phyloP scores from a whole-genome alignment of 257 asterid genomes.

The Lycium ferocissimum region DNA sequence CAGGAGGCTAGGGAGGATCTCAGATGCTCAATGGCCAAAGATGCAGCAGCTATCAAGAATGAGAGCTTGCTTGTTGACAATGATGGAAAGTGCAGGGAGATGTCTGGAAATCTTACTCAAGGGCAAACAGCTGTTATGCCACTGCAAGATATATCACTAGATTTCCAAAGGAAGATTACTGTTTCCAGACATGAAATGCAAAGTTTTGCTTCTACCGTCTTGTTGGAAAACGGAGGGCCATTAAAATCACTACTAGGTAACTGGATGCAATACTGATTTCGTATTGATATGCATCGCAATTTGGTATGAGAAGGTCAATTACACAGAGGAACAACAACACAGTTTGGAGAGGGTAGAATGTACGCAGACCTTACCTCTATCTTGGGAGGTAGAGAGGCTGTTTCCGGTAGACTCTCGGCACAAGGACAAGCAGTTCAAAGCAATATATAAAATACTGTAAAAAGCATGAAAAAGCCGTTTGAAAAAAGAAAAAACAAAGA shows the following conservation, averaged over 20 bases:
- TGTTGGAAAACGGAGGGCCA: slow-evolving; percentile 45
- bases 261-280: slow-evolving; percentile 33
- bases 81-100: slow-evolving; percentile 42
- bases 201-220: slow-evolving; percentile 44
- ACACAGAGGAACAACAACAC: neutral
- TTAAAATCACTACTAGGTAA: slow-evolving; percentile 62
- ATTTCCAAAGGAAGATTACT: slow-evolving; percentile 85
- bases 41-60: slow-evolving; percentile 74
- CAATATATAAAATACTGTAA: too few relatives aligned
- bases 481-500: too few relatives aligned
- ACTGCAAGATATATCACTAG: slow-evolving; percentile 50
- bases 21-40: slow-evolving; percentile 90
- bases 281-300: slow-evolving; percentile 13
- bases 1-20: slow-evolving; percentile 86
- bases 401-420: too few relatives aligned
- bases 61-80: slow-evolving; percentile 59
- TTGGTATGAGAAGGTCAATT: slow-evolving; percentile 20
- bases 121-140: slow-evolving; percentile 39
- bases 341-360: too few relatives aligned
- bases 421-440: too few relatives aligned
- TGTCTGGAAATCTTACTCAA: slow-evolving; percentile 41
- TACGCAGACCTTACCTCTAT: too few relatives aligned
- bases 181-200: slow-evolving; percentile 66
- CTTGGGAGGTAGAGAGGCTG: too few relatives aligned
- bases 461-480: too few relatives aligned